Conservation (phyloP, 345 rosid species). For the Sonneratia caseolaris region DNA sequence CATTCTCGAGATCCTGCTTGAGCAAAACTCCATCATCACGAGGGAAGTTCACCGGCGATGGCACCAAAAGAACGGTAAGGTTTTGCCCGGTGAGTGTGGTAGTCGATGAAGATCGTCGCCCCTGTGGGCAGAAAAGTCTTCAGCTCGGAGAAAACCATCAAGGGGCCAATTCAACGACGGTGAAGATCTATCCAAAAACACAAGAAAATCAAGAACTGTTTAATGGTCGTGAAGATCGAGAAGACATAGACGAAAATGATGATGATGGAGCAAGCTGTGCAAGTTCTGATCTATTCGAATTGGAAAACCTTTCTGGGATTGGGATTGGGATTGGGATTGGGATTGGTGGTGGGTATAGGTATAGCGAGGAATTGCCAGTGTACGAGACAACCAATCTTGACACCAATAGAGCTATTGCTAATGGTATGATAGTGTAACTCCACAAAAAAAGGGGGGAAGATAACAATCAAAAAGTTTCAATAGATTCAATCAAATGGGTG, state of each 20-base stretch:
- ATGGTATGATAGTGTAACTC: slow-evolving; percentile 50
- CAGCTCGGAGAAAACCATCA: not conserved
- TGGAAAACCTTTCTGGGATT: slow-evolving; percentile 72
- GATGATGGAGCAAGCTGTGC: slow-evolving; percentile 60
- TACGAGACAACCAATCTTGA: slow-evolving; percentile 77
- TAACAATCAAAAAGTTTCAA: too few species aligned
- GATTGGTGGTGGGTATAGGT: slow-evolving; percentile 39
- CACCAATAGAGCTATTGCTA: slow-evolving; percentile 70
- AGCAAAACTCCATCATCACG: slow-evolving; percentile 62
- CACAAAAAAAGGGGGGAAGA: not conserved
- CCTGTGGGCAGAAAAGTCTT: slow-evolving; percentile 42
- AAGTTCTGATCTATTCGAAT: slow-evolving; percentile 88
- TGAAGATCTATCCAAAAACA: slow-evolving; percentile 53
- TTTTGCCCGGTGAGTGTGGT: slow-evolving; percentile 73
- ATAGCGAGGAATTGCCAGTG: slow-evolving; percentile 80
- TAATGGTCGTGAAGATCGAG: not conserved
- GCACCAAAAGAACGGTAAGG: slow-evolving; percentile 56
- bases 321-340: slow-evolving; percentile 69
- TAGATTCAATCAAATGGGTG: slow-evolving; percentile 27
- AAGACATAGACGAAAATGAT: slow-evolving; percentile 29
- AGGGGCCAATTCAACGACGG: slow-evolving; percentile 21
- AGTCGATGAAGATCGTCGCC: slow-evolving; percentile 61
- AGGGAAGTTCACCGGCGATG: slow-evolving; percentile 27
- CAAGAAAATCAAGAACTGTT: slow-evolving; percentile 13
- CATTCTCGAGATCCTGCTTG: slow-evolving; percentile 80